Percentiles rank a stretch among this genome's conserved stretches.
Evolutionary conservation across 352 stramenopile genomes (phyloP).

Genomic region (Phytopythium litorale): DNA sequence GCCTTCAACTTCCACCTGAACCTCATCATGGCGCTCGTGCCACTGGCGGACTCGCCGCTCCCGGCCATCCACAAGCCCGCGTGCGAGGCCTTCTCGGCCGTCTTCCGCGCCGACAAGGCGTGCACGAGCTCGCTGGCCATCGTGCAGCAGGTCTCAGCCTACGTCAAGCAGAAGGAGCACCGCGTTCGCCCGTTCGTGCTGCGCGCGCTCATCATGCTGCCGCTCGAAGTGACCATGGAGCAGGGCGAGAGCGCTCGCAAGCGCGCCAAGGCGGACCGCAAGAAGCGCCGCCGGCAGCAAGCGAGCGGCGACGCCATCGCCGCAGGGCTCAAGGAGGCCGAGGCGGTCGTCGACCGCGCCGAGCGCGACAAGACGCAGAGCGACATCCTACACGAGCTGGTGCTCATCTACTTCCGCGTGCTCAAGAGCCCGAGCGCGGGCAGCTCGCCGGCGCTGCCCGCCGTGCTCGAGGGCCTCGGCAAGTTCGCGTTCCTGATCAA

Average conservation of each 20-base stretch:
- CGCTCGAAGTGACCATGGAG: conserved; percentile 85
- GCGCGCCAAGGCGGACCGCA: conserved; percentile 77
- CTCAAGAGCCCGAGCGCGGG: conserved; percentile 84
- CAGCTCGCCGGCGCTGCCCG: conserved; percentile 86
- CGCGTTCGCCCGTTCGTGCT: conserved; percentile 76
- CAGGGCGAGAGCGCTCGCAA: conserved; percentile 74
- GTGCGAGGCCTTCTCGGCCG: conserved; percentile 62
- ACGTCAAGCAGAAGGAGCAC: conserved; percentile 84
- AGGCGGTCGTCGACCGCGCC: conserved; percentile 91
- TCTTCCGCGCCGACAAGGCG: conserved; percentile 77
- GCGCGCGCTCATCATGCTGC: conserved; percentile 69
- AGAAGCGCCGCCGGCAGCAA: conserved; percentile 78
- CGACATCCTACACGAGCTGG: conserved; percentile 93
- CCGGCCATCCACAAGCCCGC: conserved; percentile 41
- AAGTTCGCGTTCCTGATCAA: conserved; percentile 98
- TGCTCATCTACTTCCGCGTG: conserved; percentile 96
- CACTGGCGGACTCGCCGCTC: conserved; percentile 71
- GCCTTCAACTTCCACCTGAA: conserved; percentile 87
- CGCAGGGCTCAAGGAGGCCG: conserved; percentile 92
- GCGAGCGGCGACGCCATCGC: conserved; percentile 84
- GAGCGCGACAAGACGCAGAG: conserved; percentile 93
- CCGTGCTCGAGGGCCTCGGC: conserved; percentile 90
- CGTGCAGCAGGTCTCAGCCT: conserved; percentile 79
- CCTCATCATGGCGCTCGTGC: conserved; percentile 76
- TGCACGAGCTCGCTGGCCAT: conserved; percentile 63